Conservation (phyloP, 495 filamentous ascomycete genomes). For the Aspergillus avenaceus region DNA sequence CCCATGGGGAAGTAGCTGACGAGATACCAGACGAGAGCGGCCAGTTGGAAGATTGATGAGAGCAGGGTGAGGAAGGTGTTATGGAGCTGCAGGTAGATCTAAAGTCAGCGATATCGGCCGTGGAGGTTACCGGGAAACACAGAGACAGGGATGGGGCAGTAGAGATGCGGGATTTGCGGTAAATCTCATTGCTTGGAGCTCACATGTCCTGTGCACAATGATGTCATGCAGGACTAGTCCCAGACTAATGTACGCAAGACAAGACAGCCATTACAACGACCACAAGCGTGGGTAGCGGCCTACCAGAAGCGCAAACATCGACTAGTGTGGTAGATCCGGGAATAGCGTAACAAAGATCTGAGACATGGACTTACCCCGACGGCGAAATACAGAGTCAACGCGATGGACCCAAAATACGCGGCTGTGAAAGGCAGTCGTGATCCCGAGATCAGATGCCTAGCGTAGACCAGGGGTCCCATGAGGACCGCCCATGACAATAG, state of each 20-base stretch:
- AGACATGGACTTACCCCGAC: constrained; percentile 68
- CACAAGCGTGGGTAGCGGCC: background rate
- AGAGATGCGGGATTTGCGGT: constrained; percentile 4
- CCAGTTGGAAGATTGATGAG: constrained; percentile 76
- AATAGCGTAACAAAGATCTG: constrained; percentile 10
- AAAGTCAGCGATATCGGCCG: constrained; percentile 6
- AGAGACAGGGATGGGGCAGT: background rate
- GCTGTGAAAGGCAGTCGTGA: constrained; percentile 90
- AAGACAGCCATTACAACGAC: background rate
- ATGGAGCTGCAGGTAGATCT: constrained; percentile 58
- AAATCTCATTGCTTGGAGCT: background rate
- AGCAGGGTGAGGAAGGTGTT: constrained; percentile 78
- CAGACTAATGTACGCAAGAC: background rate
- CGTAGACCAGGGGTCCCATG: constrained; percentile 82
- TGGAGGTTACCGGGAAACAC: background rate
- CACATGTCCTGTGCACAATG: background rate
- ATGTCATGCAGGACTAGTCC: constrained; percentile 1
- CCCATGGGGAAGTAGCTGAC: constrained; percentile 99
- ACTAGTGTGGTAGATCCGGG: background rate
- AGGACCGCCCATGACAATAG: constrained; percentile 89
- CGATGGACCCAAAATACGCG: constrained; percentile 94
- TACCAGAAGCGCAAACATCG: background rate
- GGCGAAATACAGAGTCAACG: constrained; percentile 84
- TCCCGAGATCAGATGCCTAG: constrained; percentile 78
- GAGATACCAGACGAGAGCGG: constrained; percentile 84